These are phyloP conservation scores for Spencermartinsiella ligniputridi DNA, from an alignment of 1,139 yeast genomes.

Conservation along the genomic window DNA sequence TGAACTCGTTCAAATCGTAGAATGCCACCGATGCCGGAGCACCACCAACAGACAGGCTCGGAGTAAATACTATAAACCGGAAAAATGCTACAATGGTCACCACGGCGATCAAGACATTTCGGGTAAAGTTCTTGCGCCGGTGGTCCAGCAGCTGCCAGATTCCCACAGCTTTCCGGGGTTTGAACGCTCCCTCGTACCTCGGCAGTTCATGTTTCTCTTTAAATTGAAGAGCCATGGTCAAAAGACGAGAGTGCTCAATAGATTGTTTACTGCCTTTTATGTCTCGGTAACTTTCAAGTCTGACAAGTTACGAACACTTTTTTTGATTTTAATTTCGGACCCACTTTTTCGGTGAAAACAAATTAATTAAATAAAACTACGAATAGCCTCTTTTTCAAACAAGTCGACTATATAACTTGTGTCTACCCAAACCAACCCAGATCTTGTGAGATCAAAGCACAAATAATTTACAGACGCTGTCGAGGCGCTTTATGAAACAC, in stretches of 20 bases:
- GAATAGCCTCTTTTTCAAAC: too few species aligned
- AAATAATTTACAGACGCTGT: too few species aligned
- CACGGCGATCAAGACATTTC: slow-evolving; percentile 1
- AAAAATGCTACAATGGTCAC: slow-evolving; percentile 3
- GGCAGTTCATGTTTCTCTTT: slow-evolving; percentile 7
- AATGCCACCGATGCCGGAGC: slow-evolving; percentile 32
- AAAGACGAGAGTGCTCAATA: too few species aligned
- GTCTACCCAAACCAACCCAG: too few species aligned
- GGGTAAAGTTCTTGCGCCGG: neutral
- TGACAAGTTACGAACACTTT: too few species aligned
- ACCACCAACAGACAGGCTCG: neutral
- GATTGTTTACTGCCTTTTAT: too few species aligned
- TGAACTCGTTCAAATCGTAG: slow-evolving; percentile 48
- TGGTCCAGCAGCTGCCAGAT: neutral
- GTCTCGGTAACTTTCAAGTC: too few species aligned
- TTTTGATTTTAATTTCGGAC: too few species aligned
- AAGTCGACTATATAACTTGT: too few species aligned
- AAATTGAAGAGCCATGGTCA: neutral
- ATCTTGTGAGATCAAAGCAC: too few species aligned
- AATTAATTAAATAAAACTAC: too few species aligned
- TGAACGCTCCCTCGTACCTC: slow-evolving; percentile 10
- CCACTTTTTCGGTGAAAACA: too few species aligned
- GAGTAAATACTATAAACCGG: neutral
- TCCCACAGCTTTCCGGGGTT: slow-evolving; percentile 6
- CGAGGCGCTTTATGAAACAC: neutral